These are phyloP conservation scores for Ustilago bromivora DNA, from an alignment of 1,284 basidiomycete genomes.

Conservation along the genomic window DNA sequence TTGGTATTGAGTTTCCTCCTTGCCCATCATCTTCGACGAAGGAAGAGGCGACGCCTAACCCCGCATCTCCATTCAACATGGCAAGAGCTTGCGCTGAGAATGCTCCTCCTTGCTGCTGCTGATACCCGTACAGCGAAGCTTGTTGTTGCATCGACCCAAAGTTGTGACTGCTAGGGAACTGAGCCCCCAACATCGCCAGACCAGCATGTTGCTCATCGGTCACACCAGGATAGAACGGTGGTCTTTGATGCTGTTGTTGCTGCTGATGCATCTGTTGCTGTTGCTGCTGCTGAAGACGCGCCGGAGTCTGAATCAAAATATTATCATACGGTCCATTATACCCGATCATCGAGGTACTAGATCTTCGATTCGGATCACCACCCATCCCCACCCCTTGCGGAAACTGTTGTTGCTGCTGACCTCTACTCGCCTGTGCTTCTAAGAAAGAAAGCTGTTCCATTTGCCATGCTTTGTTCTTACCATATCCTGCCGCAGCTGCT, in stretches of 20 bases:
- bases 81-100: conserved; percentile 39
- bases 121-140: conserved; percentile 3
- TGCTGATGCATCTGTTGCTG: conserved; percentile 12
- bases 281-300: conserved; percentile 17
- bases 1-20: conserved; percentile 23
- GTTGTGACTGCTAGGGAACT: conserved; percentile 57
- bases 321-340: conserved; percentile 29
- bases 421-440: conserved; percentile 45
- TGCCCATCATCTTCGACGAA: conserved; percentile 2
- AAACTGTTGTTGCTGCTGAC: conserved; percentile 21
- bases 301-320: conserved; percentile 22
- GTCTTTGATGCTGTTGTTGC: conserved; percentile 31
- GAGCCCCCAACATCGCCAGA: conserved; percentile 43
- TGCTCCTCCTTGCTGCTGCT: conserved; percentile 8
- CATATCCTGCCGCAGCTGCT: conserved; percentile 46
- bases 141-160: conserved; percentile 39
- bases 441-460: conserved; percentile 59
- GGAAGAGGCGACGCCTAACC: conserved; percentile 27
- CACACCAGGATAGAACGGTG: conserved; percentile 33
- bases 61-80: conserved; percentile 41
- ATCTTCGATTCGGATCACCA: conserved; percentile 20
- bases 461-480: conserved; percentile 59
- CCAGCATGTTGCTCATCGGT: conserved; percentile 18
- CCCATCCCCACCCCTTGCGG: conserved; percentile 3
- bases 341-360: conserved; percentile 24